Percentiles rank a stretch among this genome's conserved stretches.
Conservation (phyloP, 345 rosid species). For the Sapria himalayana region DNA sequence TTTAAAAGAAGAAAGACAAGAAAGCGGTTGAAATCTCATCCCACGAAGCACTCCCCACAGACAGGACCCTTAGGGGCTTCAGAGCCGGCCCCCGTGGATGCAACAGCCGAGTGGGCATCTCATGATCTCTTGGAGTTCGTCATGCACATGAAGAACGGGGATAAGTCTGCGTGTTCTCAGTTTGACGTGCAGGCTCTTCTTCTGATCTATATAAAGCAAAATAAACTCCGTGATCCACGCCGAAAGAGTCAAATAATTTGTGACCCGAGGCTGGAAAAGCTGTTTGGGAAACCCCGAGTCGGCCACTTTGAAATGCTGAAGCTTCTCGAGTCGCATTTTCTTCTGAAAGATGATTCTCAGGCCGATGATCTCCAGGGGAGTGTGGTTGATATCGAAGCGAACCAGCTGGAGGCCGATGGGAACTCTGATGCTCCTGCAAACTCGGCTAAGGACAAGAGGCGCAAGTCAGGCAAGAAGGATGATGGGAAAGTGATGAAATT, state of each 20-base stretch:
- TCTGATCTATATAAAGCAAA: conserved; percentile 68
- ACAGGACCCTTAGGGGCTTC: conserved; percentile 8
- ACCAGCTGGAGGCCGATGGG: conserved; percentile 54
- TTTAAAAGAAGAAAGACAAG: conserved; percentile 55
- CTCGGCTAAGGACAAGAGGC: conserved; percentile 53
- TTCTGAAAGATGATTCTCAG: conserved; percentile 49
- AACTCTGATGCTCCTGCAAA: conserved; percentile 33
- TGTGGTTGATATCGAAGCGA: conserved; percentile 45
- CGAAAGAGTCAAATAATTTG: conserved; percentile 88
- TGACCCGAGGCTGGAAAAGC: conserved; percentile 64
- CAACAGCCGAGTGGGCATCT: conserved; percentile 66
- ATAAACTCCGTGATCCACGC: conserved; percentile 92
- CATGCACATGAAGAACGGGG: conserved; percentile 82
- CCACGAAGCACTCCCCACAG: conserved; percentile 18
- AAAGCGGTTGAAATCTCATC: conserved; percentile 38
- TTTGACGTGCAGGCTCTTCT: conserved; percentile 72
- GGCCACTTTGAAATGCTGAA: conserved; percentile 98
- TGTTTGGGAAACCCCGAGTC: conserved; percentile 87
- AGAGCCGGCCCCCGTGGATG: conserved; percentile 20
- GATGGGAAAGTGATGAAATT: conserved; percentile 55
- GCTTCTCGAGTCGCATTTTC: conserved; percentile 86
- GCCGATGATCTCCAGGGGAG: conserved; percentile 48
- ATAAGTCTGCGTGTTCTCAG: conserved; percentile 52
- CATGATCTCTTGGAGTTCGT: conserved; percentile 87
- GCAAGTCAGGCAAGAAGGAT: conserved; percentile 53